These are phyloP conservation scores for Cordyceps militaris DNA, from an alignment of 2,329 filamentous ascomycete genomes.

Conservation along the genomic window DNA sequence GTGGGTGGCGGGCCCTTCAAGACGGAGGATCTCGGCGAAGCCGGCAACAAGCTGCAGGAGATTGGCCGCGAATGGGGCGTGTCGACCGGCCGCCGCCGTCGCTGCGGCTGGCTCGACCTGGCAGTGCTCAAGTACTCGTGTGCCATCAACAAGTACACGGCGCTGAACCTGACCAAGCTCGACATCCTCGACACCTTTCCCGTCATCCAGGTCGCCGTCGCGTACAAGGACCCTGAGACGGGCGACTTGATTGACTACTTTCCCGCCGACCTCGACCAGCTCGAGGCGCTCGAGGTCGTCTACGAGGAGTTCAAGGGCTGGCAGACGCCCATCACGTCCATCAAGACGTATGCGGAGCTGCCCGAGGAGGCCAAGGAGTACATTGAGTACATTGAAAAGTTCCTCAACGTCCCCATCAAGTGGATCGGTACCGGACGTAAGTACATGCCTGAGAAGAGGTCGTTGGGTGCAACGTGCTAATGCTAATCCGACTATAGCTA, in stretches of 20 bases:
- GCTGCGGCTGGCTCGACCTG: conserved; percentile 57
- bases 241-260: conserved; percentile 40
- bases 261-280: conserved; percentile 53
- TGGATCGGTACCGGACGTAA: conserved; percentile 66
- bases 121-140: conserved; percentile 59
- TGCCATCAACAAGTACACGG: conserved; percentile 60
- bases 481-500: background rate
- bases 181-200: conserved; percentile 63
- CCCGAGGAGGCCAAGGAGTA: conserved; percentile 59
- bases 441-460: no score
- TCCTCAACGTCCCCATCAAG: conserved; percentile 54
- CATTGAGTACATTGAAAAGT: conserved; percentile 60
- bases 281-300: conserved; percentile 54
- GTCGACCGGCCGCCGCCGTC: conserved; percentile 52
- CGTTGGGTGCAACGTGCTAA: no score
- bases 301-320: conserved; percentile 66
- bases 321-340: conserved; percentile 55
- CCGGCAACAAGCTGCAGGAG: conserved; percentile 40
- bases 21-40: conserved; percentile 47
- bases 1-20: conserved; percentile 60
- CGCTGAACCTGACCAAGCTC: conserved; percentile 49
- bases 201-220: conserved; percentile 66
- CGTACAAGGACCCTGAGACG: conserved; percentile 46
- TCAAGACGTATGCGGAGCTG: conserved; percentile 54
- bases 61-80: conserved; percentile 37